These are phyloP conservation scores for Tetragonia tetragonoides DNA, from an alignment of 148 eudicot genomes.

Conservation along the genomic window DNA sequence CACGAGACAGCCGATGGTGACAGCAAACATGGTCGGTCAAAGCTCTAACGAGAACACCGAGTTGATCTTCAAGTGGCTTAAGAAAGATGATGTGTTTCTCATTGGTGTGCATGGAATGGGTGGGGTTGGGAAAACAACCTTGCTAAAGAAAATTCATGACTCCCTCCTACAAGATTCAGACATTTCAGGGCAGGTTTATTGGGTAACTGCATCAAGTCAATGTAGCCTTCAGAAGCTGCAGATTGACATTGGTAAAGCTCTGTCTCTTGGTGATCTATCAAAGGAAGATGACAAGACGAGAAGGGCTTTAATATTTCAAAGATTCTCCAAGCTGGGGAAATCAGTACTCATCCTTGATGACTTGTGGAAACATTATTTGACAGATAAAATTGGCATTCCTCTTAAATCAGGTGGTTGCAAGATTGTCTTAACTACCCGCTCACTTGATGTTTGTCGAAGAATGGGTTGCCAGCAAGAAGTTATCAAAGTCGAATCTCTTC, in stretches of 20 bases:
- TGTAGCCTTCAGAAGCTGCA: no score
- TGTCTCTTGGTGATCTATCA: slow-evolving; percentile 4
- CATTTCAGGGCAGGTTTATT: neutral
- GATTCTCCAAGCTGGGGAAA: neutral
- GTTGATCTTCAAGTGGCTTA: neutral
- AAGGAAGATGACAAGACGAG: slow-evolving; percentile 5
- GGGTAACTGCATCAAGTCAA: neutral
- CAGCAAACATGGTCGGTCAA: neutral
- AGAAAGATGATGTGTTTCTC: neutral
- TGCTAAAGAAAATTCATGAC: slow-evolving; percentile 11
- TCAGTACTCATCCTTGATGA: slow-evolving; percentile 21
- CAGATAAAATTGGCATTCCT: slow-evolving; percentile 16
- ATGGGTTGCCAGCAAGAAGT: slow-evolving; percentile 16
- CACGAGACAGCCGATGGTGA: neutral
- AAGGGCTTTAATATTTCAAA: slow-evolving; percentile 1
- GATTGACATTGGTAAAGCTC: slow-evolving; percentile 4
- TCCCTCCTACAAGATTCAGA: neutral
- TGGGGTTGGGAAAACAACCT: slow-evolving; percentile 22
- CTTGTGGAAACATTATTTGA: slow-evolving; percentile 11
- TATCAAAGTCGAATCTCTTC: slow-evolving; percentile 13
- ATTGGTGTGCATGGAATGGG: slow-evolving; percentile 24
- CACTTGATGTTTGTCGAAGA: neutral
- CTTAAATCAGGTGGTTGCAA: neutral
- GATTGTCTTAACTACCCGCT: neutral
- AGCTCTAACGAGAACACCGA: neutral